Evolutionary conservation across 495 filamentous ascomycete species (phyloP), one percentile per base, ranked within the genome.

Genomic region (Hypoxylon trugodes): DNA sequence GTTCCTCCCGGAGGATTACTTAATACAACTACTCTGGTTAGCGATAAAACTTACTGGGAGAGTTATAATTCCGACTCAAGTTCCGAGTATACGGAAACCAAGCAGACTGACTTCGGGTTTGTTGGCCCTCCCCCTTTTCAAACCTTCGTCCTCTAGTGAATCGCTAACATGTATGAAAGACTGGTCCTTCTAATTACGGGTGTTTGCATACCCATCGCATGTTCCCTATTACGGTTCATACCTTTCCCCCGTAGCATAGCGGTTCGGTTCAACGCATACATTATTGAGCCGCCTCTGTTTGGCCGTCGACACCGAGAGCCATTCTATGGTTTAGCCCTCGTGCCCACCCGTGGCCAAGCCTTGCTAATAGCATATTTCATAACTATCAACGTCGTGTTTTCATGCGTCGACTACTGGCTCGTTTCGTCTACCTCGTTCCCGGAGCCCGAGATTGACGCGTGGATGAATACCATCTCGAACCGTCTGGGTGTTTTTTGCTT

Each of bases 401-500:
- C 45, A 22, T 59, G 70, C 1, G 64, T 71, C 16, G 56, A 59
- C 26, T 76, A 74, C 30, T 35, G 32, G 6, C 26, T 38, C 37
- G 33, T 26, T 0, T 55, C 62, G 22, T 74, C 74, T 22, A 68
- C 73, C 42, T 42, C 66, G 1, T 75, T 41, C 51, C 65, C 56
- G 22, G 22, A 12, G 4, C 8, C 28, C 1, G 19, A 42, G 4
- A 40, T n/a, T 5, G 42, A 45, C 0, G 19, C 38, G 9, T 9
- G 54, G 22, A 13, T 65, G 12, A 32, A 16, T 12, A 82, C 77
- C 33, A 70, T 77, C 1, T 74, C 76, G 7, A 78, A 82, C 47
- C 75, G 79, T 6, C 79, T 77, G 1, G 81, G 79, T 2, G 76
- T 82, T 16, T 66, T 85, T 24, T 74, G 77, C 1, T 81, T 83